Conservation (phyloP, 2,329 filamentous ascomycete genomes). For the Botryotinia globosa region DNA sequence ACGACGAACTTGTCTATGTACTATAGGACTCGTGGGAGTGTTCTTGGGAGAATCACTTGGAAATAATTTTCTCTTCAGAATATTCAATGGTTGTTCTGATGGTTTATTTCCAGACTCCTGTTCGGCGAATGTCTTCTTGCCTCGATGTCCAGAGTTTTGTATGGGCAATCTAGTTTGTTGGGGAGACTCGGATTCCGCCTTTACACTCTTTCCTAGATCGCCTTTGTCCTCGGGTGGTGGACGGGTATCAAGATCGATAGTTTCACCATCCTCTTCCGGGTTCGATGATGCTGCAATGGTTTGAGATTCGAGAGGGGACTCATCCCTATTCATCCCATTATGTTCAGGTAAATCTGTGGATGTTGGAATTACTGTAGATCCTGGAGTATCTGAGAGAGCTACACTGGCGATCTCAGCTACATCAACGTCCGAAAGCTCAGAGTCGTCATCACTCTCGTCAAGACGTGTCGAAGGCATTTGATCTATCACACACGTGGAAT, state of each 20-base stretch:
- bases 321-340: neutral
- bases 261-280: neutral
- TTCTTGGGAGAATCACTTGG: neutral
- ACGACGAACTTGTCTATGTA: neutral
- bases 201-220: neutral
- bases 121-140: neutral
- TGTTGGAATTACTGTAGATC: neutral
- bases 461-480: neutral
- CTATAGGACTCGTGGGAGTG: neutral
- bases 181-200: neutral
- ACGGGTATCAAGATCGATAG: neutral
- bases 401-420: neutral
- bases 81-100: neutral
- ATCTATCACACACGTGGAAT: neutral
- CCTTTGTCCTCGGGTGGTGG: too few relatives aligned
- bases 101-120: too few relatives aligned
- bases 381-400: slow-evolving; percentile 3
- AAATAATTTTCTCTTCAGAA: slow-evolving; percentile 1
- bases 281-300: neutral
- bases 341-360: neutral
- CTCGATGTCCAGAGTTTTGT: neutral
- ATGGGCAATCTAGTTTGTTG: neutral
- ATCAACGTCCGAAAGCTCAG: neutral
- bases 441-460: neutral
- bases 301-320: neutral